phyloP scores from a whole-genome alignment of 164 flowering plant genomes.

The Magnolia kwangsiensis region DNA sequence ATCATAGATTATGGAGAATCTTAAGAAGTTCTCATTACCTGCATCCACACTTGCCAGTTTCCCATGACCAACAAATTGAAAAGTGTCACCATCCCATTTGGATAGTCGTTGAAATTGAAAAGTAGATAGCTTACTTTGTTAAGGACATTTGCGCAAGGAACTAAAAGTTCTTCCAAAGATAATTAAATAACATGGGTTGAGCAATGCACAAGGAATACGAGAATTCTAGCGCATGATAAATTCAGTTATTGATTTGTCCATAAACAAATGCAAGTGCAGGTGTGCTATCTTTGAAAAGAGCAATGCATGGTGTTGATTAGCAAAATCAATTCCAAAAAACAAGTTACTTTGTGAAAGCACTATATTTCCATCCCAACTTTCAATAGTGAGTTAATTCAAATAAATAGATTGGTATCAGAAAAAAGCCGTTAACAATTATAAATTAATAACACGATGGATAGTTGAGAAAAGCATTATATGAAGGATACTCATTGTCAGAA shows the following conservation, averaged over 20 bases:
- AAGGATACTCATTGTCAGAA: slow-evolving; percentile 87
- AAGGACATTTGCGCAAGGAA: slow-evolving; percentile 33
- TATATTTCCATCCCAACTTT: not conserved
- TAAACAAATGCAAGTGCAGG: not conserved
- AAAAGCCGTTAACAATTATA: not conserved
- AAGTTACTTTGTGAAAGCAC: too few species aligned
- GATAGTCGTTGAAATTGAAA: slow-evolving; percentile 96
- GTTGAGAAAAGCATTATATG: not conserved
- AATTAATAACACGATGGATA: not conserved
- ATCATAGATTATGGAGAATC: too few species aligned
- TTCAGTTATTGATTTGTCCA: not conserved
- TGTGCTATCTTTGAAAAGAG: not conserved
- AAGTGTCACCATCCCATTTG: slow-evolving; percentile 97
- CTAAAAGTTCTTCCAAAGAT: not conserved
- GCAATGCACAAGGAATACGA: not conserved
- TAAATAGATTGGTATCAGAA: not conserved
- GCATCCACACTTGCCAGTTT: slow-evolving; percentile 94
- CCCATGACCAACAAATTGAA: slow-evolving; percentile 90
- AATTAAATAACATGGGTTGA: not conserved
- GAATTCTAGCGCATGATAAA: not conserved
- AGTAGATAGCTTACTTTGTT: slow-evolving; percentile 74
- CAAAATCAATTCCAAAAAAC: not conserved
- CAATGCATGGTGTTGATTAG: not conserved
- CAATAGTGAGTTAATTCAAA: not conserved
- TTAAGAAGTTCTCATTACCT: slow-evolving; percentile 42